A percentile compares a stretch with the other conserved stretches of the same genome.
Conservation (phyloP, 2,329 filamentous ascomycete species). For the Coccinonectria pachysandricola region DNA sequence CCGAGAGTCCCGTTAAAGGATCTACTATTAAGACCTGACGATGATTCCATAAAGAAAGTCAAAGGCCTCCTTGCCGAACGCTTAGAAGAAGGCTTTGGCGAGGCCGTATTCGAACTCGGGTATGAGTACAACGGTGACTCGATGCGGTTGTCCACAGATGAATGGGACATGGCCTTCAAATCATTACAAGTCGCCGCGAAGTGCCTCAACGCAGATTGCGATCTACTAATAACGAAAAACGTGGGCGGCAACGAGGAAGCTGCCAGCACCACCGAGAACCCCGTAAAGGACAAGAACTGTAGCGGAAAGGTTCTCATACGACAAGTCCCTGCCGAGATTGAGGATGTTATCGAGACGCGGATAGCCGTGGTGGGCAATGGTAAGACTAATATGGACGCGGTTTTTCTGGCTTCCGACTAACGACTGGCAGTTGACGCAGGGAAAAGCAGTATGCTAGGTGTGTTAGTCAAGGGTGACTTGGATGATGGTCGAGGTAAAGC, state of each 20-base stretch:
- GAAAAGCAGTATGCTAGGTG: conserved; percentile 91
- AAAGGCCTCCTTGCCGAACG: conserved; percentile 55
- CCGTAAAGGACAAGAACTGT: conserved; percentile 59
- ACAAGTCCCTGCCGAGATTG: conserved; percentile 59
- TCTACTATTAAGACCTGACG: conserved; percentile 56
- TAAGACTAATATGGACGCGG: conserved; percentile 25
- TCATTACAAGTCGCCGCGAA: conserved; percentile 57
- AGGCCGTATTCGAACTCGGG: conserved; percentile 85
- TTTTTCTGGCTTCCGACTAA: conserved; percentile 7
- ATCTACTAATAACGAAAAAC: conserved; percentile 80
- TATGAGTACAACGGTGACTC: conserved; percentile 82
- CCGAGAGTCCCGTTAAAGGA: conserved; percentile 62
- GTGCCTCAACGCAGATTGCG: conserved; percentile 60
- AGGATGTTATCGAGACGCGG: conserved; percentile 88
- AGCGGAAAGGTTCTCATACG: conserved; percentile 83
- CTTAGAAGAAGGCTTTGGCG: conserved; percentile 74
- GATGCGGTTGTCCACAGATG: conserved; percentile 62
- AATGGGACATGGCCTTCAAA: conserved; percentile 65
- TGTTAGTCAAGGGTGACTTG: conserved; percentile 87
- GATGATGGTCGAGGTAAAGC: conserved; percentile 92
- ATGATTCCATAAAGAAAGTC: conserved; percentile 53
- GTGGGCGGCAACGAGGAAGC: conserved; percentile 71
- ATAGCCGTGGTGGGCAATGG: conserved; percentile 96
- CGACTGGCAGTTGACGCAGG: conserved; percentile 72
- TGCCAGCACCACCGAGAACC: conserved; percentile 38